These are phyloP conservation scores for Wickerhamomyces sp. DNA, from an alignment of 1,139 yeast genomes.

Conservation along the genomic window DNA sequence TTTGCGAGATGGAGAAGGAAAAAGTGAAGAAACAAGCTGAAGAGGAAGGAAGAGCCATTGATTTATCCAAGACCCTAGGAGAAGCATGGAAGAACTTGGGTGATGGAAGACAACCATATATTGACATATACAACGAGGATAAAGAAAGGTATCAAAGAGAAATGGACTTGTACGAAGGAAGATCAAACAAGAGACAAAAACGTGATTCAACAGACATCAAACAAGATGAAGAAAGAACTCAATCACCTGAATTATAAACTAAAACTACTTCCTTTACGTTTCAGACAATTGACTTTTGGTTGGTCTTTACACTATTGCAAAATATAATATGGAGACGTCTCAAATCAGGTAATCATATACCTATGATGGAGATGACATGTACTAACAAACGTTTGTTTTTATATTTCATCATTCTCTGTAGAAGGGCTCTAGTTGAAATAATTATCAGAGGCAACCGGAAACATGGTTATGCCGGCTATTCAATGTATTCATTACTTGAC, in stretches of 20 bases:
- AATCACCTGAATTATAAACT: background rate
- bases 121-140: conserved; percentile 75
- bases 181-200: conserved; percentile 10
- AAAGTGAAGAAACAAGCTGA: conserved; percentile 54
- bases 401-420: too few relatives aligned
- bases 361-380: too few relatives aligned
- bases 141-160: conserved; percentile 70
- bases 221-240: background rate
- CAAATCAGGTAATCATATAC: too few relatives aligned
- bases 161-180: conserved; percentile 55
- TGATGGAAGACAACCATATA: conserved; percentile 70
- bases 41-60: conserved; percentile 45
- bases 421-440: too few relatives aligned
- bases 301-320: too few relatives aligned
- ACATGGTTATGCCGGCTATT: too few relatives aligned
- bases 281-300: too few relatives aligned
- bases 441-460: too few relatives aligned
- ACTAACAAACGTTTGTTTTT: too few relatives aligned
- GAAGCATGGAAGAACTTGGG: conserved; percentile 81
- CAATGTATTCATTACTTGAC: too few relatives aligned
- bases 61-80: conserved; percentile 71
- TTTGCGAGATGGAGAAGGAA: conserved; percentile 84
- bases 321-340: too few relatives aligned
- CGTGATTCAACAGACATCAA: background rate
- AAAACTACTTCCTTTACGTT: too few relatives aligned